Conservation (phyloP, 2,329 filamentous ascomycete genomes). For the Colletotrichum siamense region DNA sequence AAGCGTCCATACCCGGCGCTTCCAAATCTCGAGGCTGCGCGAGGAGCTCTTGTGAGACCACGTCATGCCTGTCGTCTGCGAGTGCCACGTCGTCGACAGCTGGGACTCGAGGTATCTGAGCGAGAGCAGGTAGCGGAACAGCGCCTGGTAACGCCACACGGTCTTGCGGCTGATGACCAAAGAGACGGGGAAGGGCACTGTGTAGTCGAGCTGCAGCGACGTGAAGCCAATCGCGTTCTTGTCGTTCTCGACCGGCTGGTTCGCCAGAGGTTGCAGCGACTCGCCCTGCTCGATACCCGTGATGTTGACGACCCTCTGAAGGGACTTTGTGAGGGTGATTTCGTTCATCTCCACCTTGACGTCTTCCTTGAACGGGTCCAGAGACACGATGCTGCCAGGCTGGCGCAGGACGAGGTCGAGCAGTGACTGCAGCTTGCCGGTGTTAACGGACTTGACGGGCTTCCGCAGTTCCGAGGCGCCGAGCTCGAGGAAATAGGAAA, state of each 20-base stretch:
- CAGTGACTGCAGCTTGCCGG: constrained; percentile 90
- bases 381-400: constrained; percentile 88
- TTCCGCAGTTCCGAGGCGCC: constrained; percentile 89
- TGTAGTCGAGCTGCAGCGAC: constrained; percentile 91
- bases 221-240: constrained; percentile 91
- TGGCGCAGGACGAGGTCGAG: constrained; percentile 97
- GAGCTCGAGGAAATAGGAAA: constrained; percentile 96
- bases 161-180: constrained; percentile 96
- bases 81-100: constrained; percentile 87
- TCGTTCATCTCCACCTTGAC: constrained; percentile 98
- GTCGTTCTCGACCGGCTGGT: constrained; percentile 75
- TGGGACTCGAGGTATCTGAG: constrained; percentile 88
- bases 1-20: constrained; percentile 88
- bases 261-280: constrained; percentile 74
- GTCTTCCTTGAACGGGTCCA: constrained; percentile 98
- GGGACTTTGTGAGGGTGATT: constrained; percentile 86
- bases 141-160: constrained; percentile 92
- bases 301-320: constrained; percentile 96
- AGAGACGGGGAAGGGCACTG: constrained; percentile 92
- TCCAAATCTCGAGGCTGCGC: constrained; percentile 84
- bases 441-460: constrained; percentile 86
- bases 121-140: constrained; percentile 93
- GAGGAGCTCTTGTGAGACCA: constrained; percentile 85
- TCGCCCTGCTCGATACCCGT: constrained; percentile 94
- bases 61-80: constrained; percentile 78